These are phyloP conservation scores for Athelia psychrophila DNA, from an alignment of 1,284 basidiomycete genomes.

Conservation along the genomic window DNA sequence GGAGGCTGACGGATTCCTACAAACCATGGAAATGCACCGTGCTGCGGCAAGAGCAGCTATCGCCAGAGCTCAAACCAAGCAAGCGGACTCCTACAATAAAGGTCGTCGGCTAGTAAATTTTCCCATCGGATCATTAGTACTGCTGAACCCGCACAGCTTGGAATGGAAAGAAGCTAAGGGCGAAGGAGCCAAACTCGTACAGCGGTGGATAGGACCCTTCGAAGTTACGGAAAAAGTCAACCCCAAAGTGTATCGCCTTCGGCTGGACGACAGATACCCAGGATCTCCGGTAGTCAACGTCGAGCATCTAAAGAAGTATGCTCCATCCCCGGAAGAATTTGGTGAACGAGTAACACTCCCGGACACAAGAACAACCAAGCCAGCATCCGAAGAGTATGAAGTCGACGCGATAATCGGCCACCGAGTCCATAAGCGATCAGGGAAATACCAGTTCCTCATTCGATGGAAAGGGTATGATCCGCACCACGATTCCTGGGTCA, in stretches of 20 bases:
- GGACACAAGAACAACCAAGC: not conserved
- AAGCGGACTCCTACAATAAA: slow-evolving; percentile 11
- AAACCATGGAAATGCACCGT: slow-evolving; percentile 7
- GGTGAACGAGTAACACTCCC: slow-evolving; percentile 7
- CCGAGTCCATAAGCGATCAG: not conserved
- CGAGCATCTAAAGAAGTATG: slow-evolving; percentile 21
- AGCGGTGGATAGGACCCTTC: slow-evolving; percentile 22
- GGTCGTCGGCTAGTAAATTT: slow-evolving; percentile 7
- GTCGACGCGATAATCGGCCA: slow-evolving; percentile 15
- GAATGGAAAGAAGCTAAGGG: slow-evolving; percentile 17
- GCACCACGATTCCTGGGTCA: not conserved
- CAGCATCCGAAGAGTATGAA: slow-evolving; percentile 13
- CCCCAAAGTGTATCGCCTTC: slow-evolving; percentile 19
- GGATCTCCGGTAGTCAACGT: slow-evolving; percentile 26
- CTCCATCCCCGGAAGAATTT: slow-evolving; percentile 11
- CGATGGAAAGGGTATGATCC: slow-evolving; percentile 7
- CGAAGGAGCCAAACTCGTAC: slow-evolving; percentile 20
- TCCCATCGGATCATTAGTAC: slow-evolving; percentile 14
- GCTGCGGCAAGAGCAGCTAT: slow-evolving; percentile 12
- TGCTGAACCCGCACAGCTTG: slow-evolving; percentile 20
- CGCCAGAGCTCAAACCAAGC: slow-evolving; percentile 8
- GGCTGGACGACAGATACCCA: slow-evolving; percentile 22
- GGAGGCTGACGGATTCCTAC: slow-evolving; percentile 3
- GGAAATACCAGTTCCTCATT: not conserved
- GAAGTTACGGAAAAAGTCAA: slow-evolving; percentile 14